Conservation (phyloP, 108 stramenopile species). For the Fistulifera pelliculosa region DNA sequence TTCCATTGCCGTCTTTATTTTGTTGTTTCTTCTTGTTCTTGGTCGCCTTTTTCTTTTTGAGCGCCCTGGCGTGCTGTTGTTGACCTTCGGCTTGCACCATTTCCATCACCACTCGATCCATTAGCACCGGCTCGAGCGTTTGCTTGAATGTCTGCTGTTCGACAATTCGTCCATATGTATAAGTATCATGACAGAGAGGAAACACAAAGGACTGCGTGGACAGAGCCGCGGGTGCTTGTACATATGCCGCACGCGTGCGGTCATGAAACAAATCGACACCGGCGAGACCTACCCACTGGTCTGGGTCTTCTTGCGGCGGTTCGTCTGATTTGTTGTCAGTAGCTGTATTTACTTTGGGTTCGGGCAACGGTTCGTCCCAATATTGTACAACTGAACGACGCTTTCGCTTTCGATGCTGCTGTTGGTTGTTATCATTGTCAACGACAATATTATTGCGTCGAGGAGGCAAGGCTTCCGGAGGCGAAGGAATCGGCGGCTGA, state of each 20-base stretch:
- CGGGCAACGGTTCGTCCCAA: slow-evolving; percentile 69
- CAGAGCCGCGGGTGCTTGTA: slow-evolving; percentile 42
- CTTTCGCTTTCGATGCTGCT: slow-evolving; percentile 11
- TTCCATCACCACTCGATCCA: slow-evolving; percentile 38
- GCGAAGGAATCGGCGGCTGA: slow-evolving; percentile 17
- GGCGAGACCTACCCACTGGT: slow-evolving; percentile 42
- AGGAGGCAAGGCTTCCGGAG: neutral
- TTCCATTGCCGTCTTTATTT: slow-evolving; percentile 6
- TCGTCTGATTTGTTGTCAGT: slow-evolving; percentile 11
- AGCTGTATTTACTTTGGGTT: slow-evolving; percentile 55
- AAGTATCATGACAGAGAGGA: slow-evolving; percentile 76
- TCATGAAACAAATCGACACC: slow-evolving; percentile 59
- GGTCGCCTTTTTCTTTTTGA: slow-evolving; percentile 13
- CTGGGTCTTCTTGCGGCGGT: neutral
- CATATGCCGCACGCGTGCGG: slow-evolving; percentile 47
- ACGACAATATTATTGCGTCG: neutral
- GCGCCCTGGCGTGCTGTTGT: slow-evolving; percentile 18
- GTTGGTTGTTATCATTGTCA: slow-evolving; percentile 3
- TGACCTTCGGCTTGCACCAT: slow-evolving; percentile 44
- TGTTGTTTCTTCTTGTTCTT: slow-evolving; percentile 13
- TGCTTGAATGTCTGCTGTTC: slow-evolving; percentile 57
- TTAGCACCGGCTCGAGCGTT: slow-evolving; percentile 39
- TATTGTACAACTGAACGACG: slow-evolving; percentile 33
- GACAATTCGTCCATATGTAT: slow-evolving; percentile 54
- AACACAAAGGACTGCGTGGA: slow-evolving; percentile 69